Conservation (phyloP, 345 rosid genomes). For the Pelargonium nanum region DNA sequence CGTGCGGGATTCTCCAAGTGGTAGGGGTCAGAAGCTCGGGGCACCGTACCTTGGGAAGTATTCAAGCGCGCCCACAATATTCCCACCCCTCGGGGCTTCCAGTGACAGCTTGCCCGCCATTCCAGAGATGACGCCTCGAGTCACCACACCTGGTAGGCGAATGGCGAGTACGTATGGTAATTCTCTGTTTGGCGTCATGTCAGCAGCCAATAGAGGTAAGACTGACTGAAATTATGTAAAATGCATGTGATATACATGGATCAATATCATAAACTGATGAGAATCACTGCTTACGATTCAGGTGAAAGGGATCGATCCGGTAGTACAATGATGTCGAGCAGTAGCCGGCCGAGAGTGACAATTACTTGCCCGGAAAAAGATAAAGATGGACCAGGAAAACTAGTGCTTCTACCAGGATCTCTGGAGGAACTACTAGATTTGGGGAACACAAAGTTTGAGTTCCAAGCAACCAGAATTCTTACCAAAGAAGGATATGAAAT, state of each 20-base stretch:
- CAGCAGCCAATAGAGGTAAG: slow-evolving; percentile 52
- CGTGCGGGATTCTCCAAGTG: neutral
- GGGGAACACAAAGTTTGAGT: slow-evolving; percentile 41
- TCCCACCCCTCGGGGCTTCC: slow-evolving; percentile 12
- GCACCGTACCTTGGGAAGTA: slow-evolving; percentile 29
- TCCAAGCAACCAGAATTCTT: slow-evolving; percentile 35
- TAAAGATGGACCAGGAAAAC: slow-evolving; percentile 32
- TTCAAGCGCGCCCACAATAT: slow-evolving; percentile 48
- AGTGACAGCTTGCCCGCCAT: slow-evolving; percentile 13
- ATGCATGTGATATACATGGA: neutral
- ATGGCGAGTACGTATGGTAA: slow-evolving; percentile 40
- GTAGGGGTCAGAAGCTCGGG: slow-evolving; percentile 7
- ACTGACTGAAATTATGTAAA: neutral
- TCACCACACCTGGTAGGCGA: slow-evolving; percentile 32
- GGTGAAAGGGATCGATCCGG: slow-evolving; percentile 22
- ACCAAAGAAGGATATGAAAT: slow-evolving; percentile 61
- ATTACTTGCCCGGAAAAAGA: slow-evolving; percentile 46
- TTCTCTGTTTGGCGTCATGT: slow-evolving; percentile 67
- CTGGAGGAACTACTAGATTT: slow-evolving; percentile 45
- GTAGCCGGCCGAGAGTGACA: slow-evolving; percentile 35
- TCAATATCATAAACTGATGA: neutral
- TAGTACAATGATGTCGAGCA: slow-evolving; percentile 10
- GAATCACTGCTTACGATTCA: slow-evolving; percentile 9
- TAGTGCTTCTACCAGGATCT: slow-evolving; percentile 47
- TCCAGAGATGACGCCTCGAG: slow-evolving; percentile 24